A percentile compares a stretch with the other conserved stretches of the same genome.
Conservation (phyloP, 495 filamentous ascomycete genomes). For the Lasiosphaeria hispida region DNA sequence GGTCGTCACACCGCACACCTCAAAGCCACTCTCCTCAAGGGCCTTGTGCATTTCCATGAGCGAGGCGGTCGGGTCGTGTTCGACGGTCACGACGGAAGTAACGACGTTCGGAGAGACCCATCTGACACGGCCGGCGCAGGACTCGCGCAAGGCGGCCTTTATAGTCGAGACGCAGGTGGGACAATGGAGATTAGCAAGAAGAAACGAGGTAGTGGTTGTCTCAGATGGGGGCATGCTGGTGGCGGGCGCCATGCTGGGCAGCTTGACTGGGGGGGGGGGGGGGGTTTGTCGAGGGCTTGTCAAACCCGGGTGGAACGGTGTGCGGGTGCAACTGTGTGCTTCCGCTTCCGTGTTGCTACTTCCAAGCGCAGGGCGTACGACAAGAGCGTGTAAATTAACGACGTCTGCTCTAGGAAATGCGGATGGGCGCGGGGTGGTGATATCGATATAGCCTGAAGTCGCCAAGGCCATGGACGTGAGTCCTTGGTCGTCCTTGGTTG, state of each 20-base stretch:
- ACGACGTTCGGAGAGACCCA: slow-evolving; percentile 58
- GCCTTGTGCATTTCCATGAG: slow-evolving; percentile 37
- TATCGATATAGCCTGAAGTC: slow-evolving; percentile 32
- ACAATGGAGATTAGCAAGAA: slow-evolving; percentile 61
- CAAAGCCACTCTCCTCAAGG: slow-evolving; percentile 46
- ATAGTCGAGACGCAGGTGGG: slow-evolving; percentile 59
- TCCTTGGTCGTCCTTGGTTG: slow-evolving; percentile 7
- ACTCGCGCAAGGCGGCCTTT: slow-evolving; percentile 42
- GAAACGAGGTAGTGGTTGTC: slow-evolving; percentile 45
- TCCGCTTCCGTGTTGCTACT: too few species aligned
- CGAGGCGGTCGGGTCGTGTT: slow-evolving; percentile 29
- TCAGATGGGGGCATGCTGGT: slow-evolving; percentile 12
- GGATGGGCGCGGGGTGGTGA: slow-evolving; percentile 18
- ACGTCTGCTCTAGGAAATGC: slow-evolving; percentile 26
- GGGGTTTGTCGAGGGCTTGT: neutral
- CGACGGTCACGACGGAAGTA: slow-evolving; percentile 51
- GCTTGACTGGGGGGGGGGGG: neutral
- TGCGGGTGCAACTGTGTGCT: neutral
- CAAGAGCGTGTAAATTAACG: slow-evolving; percentile 22
- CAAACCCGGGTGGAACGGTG: slow-evolving; percentile 18
- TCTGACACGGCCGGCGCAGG: slow-evolving; percentile 37
- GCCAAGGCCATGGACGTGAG: slow-evolving; percentile 15
- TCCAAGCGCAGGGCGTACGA: neutral
- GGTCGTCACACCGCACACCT: slow-evolving; percentile 44
- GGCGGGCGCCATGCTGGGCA: slow-evolving; percentile 25